Base-by-base conservation (phyloP, 306 rosid genomes). In the Quercus berberidifolia region DNA sequence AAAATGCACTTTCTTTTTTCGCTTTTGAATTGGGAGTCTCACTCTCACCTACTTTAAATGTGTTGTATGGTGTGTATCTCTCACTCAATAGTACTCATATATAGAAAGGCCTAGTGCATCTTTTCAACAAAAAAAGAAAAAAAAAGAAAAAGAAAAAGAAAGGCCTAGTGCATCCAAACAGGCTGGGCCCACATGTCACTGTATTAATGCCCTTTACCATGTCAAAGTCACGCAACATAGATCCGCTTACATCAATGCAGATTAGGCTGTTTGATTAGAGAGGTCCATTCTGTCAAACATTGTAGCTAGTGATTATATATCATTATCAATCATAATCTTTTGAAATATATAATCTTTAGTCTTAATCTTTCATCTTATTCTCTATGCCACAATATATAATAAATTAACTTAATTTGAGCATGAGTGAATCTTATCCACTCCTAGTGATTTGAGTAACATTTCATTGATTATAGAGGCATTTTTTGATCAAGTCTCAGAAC, bases 61-160 rank as follows among this genome's bases (percentile, higher is more conserved):
- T 85, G 43, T 82, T 85, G 43, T 85, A 82, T 76, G 83, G 78
- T 62, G 76, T 69, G 56, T 85, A 81, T 82, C 85, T 41, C 78
- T 78, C 91, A 80, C 46, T 41, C 12, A 41, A 41, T 41, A 41
- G 11, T 41, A 8, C 12, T 41, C 88, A 88, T 90, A 71, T 82
- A 73, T 77, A 81, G 78, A 76, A 86, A 71, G 79, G 81, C 81
- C 81, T 67, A 83, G 67, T 71, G 78, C 60, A 81, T 80, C 90
- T 26, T 26, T 26, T 26, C 28, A 26, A 26, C 28, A 26, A 26
- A 26, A 26, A 25, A 25, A 25, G 2, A 25, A 25, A 25, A 25
- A n/a, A 21, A 21, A 21, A 21, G 23, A 25, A 25, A 23, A 25
- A 25, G 1, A 1, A 25, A 25, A 25, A 81, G 78, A 76, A 86